These are phyloP conservation scores for Teratosphaeria gauchensis DNA, from an alignment of 2,329 filamentous ascomycete genomes.

Conservation along the genomic window DNA sequence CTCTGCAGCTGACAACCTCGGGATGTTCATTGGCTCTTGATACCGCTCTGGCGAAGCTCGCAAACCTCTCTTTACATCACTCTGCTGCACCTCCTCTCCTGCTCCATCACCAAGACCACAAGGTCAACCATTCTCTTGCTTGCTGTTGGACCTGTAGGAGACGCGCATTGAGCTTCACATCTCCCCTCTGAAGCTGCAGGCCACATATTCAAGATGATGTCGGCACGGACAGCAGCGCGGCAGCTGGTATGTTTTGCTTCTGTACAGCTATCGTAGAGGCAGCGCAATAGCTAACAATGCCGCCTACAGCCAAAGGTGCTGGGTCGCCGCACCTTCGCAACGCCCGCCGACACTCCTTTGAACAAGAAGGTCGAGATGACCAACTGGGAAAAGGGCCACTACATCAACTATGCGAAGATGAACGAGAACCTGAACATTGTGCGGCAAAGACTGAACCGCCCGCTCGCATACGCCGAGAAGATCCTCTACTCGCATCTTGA, in stretches of 20 bases:
- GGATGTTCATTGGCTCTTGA: not conserved
- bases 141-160: conserved; percentile 4
- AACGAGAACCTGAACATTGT: conserved; percentile 92
- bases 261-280: not conserved
- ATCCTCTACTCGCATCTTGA: conserved; percentile 98
- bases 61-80: not conserved
- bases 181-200: conserved; percentile 9
- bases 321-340: conserved; percentile 63
- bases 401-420: conserved; percentile 99
- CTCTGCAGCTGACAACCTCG: not conserved
- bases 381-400: conserved; percentile 90
- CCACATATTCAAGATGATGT: conserved; percentile 25
- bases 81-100: not conserved
- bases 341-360: conserved; percentile 74
- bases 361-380: conserved; percentile 97
- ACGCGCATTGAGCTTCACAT: conserved; percentile 6
- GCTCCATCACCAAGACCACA: not conserved
- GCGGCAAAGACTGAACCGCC: conserved; percentile 78
- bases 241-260: conserved; percentile 27
- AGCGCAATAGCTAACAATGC: conserved; percentile 9
- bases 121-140: not conserved
- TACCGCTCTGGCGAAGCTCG: not conserved
- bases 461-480: conserved; percentile 94
- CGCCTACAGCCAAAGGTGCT: conserved; percentile 25
- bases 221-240: conserved; percentile 28